Evolutionary conservation across 768 basidiomycete genomes (phyloP), one percentile per base, ranked within the genome.

Genomic region (Asterophora lycoperdoides): DNA sequence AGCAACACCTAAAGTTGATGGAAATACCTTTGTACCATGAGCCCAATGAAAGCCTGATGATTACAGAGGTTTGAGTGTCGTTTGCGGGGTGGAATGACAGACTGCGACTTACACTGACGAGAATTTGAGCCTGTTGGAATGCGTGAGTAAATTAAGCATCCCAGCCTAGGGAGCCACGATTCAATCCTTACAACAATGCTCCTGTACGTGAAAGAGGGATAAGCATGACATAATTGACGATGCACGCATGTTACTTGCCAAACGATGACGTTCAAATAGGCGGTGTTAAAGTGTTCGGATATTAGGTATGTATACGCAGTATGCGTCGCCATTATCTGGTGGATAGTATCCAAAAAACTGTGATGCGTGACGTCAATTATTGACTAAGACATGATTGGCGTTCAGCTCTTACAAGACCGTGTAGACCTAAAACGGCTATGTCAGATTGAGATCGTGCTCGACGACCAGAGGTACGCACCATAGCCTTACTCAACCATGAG

Each of bases 291-390:
- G 15, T 43, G 37, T 20, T 53, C 46, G 9, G 46, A 48, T 32
- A 53, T 39, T 7, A 53, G 28, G 20, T 53, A 53, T 7, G 35
- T 38, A 30, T 53, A 53, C 8, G 44, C 32, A 13, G 37, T 41
- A 48, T 53, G 51, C 13, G 34, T 34, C 37, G 43, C 23, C 18
- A 53, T 35, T 7, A 48, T 48, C 37, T 53, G 51, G 33, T 53
- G 51, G 9, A 53, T 9, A 17, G 51, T 53, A 33, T 53, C 51
- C 33, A 53, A 38, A 44, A 38, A 13, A 38, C 51, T 53, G 17
- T 20, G 19, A 37, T 4, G 28, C 10, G 29, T 2, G n/a, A 4
- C 8, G 17, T 19, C 3, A 15, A 46, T 15, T n/a, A 23, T 2
- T 5, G 14, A 17, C 15, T 13, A 20, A 15, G 17, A 17, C n/a